Percentiles rank a stretch among this genome's conserved stretches.
Conservation (phyloP, 169 alveolate species). For the Plasmodium sp. region DNA sequence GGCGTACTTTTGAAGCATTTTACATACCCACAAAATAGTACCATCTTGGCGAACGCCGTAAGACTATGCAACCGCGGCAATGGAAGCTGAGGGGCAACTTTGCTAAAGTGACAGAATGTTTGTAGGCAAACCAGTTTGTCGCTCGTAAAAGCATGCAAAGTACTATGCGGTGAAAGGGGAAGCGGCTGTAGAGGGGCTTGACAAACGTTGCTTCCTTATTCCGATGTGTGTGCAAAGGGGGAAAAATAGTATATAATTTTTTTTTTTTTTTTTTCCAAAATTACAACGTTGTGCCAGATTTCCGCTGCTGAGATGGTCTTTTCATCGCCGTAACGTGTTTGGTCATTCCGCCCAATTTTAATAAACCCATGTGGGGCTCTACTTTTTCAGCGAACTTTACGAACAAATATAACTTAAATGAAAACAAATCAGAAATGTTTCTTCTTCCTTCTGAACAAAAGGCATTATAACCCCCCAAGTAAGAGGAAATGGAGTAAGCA, state of each 20-base stretch:
- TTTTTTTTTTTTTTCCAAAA: not conserved
- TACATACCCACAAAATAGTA: not conserved
- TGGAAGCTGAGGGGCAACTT: not conserved
- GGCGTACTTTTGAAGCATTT: not conserved
- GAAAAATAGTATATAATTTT: not conserved
- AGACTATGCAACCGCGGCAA: not conserved
- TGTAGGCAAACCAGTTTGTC: not conserved
- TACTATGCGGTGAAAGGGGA: not conserved
- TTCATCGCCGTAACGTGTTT: not conserved
- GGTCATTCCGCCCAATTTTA: not conserved
- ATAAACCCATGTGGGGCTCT: not conserved
- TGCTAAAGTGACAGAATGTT: not conserved
- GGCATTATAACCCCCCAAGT: slow-evolving; percentile 58
- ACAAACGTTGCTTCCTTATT: not conserved
- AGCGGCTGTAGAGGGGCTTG: not conserved
- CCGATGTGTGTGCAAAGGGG: not conserved
- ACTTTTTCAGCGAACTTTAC: not conserved
- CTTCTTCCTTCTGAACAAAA: slow-evolving; percentile 19
- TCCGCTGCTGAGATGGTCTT: not conserved
- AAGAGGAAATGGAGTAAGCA: slow-evolving; percentile 88
- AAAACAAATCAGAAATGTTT: not conserved
- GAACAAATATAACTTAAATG: slow-evolving; percentile 4
- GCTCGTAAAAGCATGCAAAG: not conserved
- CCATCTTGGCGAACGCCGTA: not conserved
- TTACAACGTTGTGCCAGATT: not conserved